phyloP scores from a whole-genome alignment of 225 moss, liverwort and hornwort genomes.

The Marchantia polymorpha region DNA sequence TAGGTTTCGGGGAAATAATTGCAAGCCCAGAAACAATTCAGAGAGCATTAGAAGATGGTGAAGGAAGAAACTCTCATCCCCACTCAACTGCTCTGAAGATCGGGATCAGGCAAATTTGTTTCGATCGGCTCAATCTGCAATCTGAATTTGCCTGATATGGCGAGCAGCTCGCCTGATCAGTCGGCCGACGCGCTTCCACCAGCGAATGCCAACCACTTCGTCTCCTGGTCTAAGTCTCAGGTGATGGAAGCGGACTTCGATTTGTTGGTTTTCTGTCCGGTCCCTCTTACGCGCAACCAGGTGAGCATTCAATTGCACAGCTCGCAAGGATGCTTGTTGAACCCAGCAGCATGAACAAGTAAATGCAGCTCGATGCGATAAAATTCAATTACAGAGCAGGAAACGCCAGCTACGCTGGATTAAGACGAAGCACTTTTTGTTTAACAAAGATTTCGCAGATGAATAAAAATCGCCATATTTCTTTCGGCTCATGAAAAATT shows the following conservation, averaged over 20 bases:
- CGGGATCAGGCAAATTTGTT: neutral
- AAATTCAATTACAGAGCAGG: neutral
- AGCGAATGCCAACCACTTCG: neutral
- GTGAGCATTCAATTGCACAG: neutral
- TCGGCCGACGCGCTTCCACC: neutral
- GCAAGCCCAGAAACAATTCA: neutral
- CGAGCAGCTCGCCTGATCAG: neutral
- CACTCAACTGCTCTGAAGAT: neutral
- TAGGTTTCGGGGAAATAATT: neutral
- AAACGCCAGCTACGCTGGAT: too few species aligned
- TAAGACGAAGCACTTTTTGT: too few species aligned
- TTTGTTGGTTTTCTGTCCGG: constrained; percentile 31
- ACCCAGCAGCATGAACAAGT: too few species aligned
- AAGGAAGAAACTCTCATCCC: neutral
- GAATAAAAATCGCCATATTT: neutral
- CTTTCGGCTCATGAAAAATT: neutral
- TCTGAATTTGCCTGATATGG: neutral
- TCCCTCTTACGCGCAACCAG: constrained; percentile 30
- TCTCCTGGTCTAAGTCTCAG: neutral
- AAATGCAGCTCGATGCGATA: neutral
- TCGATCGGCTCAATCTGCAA: neutral
- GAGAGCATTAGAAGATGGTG: neutral
- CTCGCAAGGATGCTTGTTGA: neutral
- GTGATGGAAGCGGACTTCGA: constrained; percentile 27
- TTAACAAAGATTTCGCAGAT: too few species aligned